These are phyloP conservation scores for Coemansia sp. DNA, from an alignment of 192 early-diverging fungal genomes.

Conservation along the genomic window DNA sequence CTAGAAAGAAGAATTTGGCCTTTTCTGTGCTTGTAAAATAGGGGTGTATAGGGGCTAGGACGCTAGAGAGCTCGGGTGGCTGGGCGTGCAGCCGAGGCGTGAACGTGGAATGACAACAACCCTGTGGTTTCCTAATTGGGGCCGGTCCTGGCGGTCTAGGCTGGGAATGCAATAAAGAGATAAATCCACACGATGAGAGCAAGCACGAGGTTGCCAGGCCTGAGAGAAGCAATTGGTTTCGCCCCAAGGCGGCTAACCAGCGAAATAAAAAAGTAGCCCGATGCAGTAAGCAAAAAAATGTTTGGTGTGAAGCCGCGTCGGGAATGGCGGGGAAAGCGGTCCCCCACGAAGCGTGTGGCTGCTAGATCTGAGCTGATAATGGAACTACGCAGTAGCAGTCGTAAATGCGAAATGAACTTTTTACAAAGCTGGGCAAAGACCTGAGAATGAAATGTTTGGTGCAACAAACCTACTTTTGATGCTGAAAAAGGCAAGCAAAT, in stretches of 20 bases:
- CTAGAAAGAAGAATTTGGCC: neutral
- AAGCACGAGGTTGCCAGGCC: neutral
- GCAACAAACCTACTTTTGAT: neutral
- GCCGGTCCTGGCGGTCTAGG: neutral
- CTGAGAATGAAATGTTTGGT: neutral
- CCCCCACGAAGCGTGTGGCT: neutral
- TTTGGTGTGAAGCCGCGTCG: neutral
- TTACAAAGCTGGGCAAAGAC: no score
- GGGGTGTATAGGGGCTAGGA: neutral
- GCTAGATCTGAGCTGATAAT: neutral
- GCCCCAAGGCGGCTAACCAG: neutral
- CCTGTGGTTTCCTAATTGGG: neutral
- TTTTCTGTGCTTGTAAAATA: neutral
- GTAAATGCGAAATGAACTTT: no score
- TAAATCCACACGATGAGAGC: neutral
- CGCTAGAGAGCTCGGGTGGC: neutral
- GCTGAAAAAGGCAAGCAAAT: neutral
- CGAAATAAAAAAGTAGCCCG: neutral
- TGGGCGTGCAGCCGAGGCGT: neutral
- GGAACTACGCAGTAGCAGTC: neutral
- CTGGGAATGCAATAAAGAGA: neutral
- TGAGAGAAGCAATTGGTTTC: neutral
- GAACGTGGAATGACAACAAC: neutral
- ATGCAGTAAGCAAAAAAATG: neutral
- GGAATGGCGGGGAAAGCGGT: neutral